A percentile compares a stretch with the other conserved stretches of the same genome.
These are phyloP conservation scores for Chernovozyma aurita DNA, from an alignment of 1,139 yeast species.

Conservation along the genomic window DNA sequence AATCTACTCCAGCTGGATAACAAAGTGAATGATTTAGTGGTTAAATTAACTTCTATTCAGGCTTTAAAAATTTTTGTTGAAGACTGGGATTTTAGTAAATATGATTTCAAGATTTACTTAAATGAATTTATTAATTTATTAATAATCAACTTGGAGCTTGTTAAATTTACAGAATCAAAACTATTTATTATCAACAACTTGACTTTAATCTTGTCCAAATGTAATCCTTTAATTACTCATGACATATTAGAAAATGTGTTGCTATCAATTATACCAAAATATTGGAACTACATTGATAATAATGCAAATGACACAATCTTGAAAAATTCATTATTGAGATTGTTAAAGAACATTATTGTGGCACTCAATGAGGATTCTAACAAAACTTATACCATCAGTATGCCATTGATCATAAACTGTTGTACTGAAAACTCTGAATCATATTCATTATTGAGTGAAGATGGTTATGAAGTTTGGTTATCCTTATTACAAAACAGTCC, in stretches of 20 bases:
- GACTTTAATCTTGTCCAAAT: conserved; percentile 59
- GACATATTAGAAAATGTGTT: conserved; percentile 51
- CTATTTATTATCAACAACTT: conserved; percentile 64
- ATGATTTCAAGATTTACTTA: conserved; percentile 62
- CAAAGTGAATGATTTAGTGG: conserved; percentile 64
- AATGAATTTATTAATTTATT: conserved; percentile 48
- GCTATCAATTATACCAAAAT: conserved; percentile 52
- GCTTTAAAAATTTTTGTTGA: conserved; percentile 66
- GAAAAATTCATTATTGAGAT: conserved; percentile 66
- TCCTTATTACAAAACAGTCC: conserved; percentile 60
- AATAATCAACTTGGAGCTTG: conserved; percentile 40
- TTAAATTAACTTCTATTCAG: conserved; percentile 70
- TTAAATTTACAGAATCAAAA: conserved; percentile 69
- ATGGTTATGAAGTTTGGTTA: conserved; percentile 84
- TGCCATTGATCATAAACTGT: conserved; percentile 67
- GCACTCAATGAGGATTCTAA: conserved; percentile 61
- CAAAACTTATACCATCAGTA: conserved; percentile 56
- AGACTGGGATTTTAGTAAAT: conserved; percentile 81
- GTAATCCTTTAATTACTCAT: conserved; percentile 55
- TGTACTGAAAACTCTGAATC: conserved; percentile 54
- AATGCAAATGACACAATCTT: conserved; percentile 60
- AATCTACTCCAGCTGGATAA: conserved; percentile 38
- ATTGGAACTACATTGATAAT: conserved; percentile 63
- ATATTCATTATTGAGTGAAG: conserved; percentile 70
- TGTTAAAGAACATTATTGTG: conserved; percentile 59